Conservation (phyloP, 1,284 basidiomycete species). For the Malassezia arunalokei region DNA sequence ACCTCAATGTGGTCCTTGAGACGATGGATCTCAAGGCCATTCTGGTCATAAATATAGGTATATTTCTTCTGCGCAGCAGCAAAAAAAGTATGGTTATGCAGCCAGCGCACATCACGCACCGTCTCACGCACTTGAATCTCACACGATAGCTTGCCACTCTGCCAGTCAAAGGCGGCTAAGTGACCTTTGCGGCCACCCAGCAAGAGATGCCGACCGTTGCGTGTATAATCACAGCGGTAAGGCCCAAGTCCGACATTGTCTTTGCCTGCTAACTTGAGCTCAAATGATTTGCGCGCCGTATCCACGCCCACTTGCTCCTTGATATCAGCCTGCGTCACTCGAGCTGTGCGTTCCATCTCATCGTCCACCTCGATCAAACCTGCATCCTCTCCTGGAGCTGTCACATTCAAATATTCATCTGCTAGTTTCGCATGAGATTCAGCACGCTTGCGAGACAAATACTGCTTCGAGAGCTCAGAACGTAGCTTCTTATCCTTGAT, state of each 20-base stretch:
- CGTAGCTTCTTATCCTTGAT: slow-evolving; percentile 44
- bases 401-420: slow-evolving; percentile 37
- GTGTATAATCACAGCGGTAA: slow-evolving; percentile 67
- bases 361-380: slow-evolving; percentile 63
- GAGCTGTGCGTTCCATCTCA: slow-evolving; percentile 77
- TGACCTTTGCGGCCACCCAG: slow-evolving; percentile 62
- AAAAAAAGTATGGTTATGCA: slow-evolving; percentile 83
- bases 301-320: slow-evolving; percentile 59
- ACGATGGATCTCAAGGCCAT: slow-evolving; percentile 77
- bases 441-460: slow-evolving; percentile 31
- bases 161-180: slow-evolving; percentile 91
- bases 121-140: slow-evolving; percentile 84
- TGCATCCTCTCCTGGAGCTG: slow-evolving; percentile 49
- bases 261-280: slow-evolving; percentile 66
- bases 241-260: slow-evolving; percentile 53
- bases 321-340: slow-evolving; percentile 71
- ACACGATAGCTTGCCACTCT: slow-evolving; percentile 69
- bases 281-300: slow-evolving; percentile 62
- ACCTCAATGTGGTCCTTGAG: slow-evolving; percentile 67
- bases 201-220: slow-evolving; percentile 66
- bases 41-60: slow-evolving; percentile 86
- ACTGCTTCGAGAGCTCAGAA: slow-evolving; percentile 31
- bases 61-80: slow-evolving; percentile 96
- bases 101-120: slow-evolving; percentile 77
- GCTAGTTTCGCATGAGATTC: slow-evolving; percentile 34